Evolutionary conservation across 2,329 filamentous ascomycete genomes (phyloP), one percentile per base, ranked within the genome.

Genomic region (Didymella glomerata): DNA sequence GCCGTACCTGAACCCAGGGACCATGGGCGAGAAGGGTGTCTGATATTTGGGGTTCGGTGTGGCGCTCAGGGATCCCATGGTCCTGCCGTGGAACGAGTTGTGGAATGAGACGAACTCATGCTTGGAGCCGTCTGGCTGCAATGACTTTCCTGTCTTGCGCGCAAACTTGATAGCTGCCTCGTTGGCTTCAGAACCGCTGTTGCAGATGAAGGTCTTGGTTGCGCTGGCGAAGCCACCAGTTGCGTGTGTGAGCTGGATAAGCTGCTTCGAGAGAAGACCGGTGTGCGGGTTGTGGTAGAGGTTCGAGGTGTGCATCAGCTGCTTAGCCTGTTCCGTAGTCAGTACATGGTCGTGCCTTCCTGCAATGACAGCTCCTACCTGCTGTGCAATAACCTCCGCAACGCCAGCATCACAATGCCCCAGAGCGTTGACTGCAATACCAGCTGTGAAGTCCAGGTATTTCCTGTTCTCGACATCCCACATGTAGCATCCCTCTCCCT

Each of bases 41-140:
- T 99, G 95, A 80, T 99, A 99, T 78, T 99, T 99, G 18, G 93
- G 92, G 80, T 98, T 99, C 47, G 93, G 95, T 5, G 95, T 99
- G 11, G 95, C 95, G n/a, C 92, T 96, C 44, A 99, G 81, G 57
- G 90, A 88, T 50, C 95, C 95, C 92, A 98, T 96, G 16, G 95
- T 98, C 59, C 95, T 90, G 69, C 95, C 95, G 78, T 99, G 95
- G 84, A 99, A 99, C 38, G 92, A 93, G 69, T 90, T 89, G 69
- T 91, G 82, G 83, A 98, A 99, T 16, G 92, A 96, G 50, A 98
- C 91, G 47, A 99, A 80, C 72, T 97, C 93, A 68, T 86, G 78
- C 81, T 98, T 97, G 48, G 68, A 64, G 47, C 90, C 89, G 0
- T 86, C 86, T 0, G 90, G 87, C 64, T 93, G 89, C 27, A 88